Evolutionary conservation across 805 yeast genomes (phyloP).

Genomic region (Starmerella potacharoeniae): DNA sequence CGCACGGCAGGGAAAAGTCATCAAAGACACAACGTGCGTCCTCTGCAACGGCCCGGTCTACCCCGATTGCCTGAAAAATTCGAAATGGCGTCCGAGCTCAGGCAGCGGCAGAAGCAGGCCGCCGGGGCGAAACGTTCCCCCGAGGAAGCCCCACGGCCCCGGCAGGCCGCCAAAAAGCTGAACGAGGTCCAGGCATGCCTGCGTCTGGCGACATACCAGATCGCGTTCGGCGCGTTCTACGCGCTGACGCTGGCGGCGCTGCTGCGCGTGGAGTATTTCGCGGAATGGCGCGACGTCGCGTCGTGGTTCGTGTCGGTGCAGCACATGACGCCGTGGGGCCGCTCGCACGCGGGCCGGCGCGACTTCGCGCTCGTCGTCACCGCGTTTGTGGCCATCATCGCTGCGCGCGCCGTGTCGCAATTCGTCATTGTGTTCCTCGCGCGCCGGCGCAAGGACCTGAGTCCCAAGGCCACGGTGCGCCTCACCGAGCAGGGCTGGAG

Average conservation of each 20-base stretch:
- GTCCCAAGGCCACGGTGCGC: slow-evolving; percentile 44
- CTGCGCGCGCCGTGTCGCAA: slow-evolving; percentile 17
- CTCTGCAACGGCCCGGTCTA: not conserved
- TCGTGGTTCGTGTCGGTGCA: slow-evolving; percentile 11
- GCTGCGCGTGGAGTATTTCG: not conserved
- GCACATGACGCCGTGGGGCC: slow-evolving; percentile 11
- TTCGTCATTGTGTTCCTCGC: slow-evolving; percentile 7
- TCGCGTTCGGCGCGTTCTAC: slow-evolving; percentile 1
- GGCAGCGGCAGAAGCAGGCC: not conserved
- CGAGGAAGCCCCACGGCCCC: not conserved
- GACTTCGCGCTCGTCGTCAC: slow-evolving; percentile 12
- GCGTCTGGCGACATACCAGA: slow-evolving; percentile 6
- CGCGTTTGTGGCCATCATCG: slow-evolving; percentile 12
- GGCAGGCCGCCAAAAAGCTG: not conserved
- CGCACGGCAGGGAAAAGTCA: not conserved
- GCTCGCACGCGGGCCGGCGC: slow-evolving; percentile 16
- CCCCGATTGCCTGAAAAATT: not conserved
- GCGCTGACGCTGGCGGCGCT: not conserved
- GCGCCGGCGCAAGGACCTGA: slow-evolving; percentile 5
- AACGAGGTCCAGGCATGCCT: not conserved
- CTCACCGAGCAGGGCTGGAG: slow-evolving; percentile 87
- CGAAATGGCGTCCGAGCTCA: not conserved
- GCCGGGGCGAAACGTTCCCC: not conserved
- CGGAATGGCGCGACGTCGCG: not conserved
- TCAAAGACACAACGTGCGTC: not conserved